Evolutionary conservation across 495 filamentous ascomycete genomes (phyloP).

Genomic region (Penicillium lividum): DNA sequence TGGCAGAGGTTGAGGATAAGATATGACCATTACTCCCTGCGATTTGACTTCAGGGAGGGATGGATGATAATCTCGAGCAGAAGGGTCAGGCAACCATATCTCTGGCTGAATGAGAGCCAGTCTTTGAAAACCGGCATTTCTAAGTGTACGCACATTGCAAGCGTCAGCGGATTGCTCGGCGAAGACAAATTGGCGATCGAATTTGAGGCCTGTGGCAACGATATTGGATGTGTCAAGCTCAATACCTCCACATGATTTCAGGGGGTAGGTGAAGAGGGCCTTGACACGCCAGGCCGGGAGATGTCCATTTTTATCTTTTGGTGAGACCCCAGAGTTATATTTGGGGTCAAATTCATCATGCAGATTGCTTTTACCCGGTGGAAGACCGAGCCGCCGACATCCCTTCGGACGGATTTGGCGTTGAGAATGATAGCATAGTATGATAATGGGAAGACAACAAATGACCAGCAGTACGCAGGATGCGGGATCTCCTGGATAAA

Average conservation of each 20-base stretch:
- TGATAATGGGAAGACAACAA: constrained; percentile 3
- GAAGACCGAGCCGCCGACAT: constrained; percentile 39
- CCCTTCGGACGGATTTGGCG: constrained; percentile 17
- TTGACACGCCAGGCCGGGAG: constrained; percentile 60
- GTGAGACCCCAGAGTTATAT: constrained; percentile 31
- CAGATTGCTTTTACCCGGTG: constrained; percentile 33
- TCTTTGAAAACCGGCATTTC: constrained; percentile 67
- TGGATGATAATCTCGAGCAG: constrained; percentile 41
- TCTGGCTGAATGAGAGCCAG: constrained; percentile 75
- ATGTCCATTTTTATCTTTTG: constrained; percentile 17
- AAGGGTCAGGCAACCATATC: constrained; percentile 75
- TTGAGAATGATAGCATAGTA: neutral
- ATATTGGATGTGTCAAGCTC: constrained; percentile 69
- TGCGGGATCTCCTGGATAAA: neutral
- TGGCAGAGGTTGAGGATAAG: constrained; percentile 33
- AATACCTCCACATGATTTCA: constrained; percentile 84
- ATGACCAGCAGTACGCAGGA: neutral
- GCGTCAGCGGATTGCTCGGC: constrained; percentile 53
- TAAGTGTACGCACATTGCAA: constrained; percentile 76
- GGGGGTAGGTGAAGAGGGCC: constrained; percentile 81
- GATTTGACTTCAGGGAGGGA: constrained; percentile 39
- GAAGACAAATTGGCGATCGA: constrained; percentile 84
- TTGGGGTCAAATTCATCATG: constrained; percentile 40
- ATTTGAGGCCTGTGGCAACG: constrained; percentile 70
- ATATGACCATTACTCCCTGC: constrained; percentile 40